Base-by-base conservation (phyloP, 495 filamentous ascomycete species). In the Hyaloscypha hepaticicola region DNA sequence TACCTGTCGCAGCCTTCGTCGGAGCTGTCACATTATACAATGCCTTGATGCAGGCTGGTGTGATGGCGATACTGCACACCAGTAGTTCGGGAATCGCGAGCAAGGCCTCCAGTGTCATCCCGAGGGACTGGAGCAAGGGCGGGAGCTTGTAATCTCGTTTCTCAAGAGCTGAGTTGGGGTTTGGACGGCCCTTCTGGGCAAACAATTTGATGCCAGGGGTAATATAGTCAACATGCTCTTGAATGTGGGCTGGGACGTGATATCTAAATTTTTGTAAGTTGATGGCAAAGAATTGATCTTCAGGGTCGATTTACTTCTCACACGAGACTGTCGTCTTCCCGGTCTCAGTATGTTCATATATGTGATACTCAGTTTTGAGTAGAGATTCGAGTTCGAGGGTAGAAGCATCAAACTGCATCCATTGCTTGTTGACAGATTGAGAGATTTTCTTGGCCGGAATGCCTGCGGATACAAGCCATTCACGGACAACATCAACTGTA, bases 181-280 rank as follows among this genome's bases (percentile, higher is more conserved):
- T 29, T 19, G 22, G n/a, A 31, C 1, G 34, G 21, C 28, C 21
- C 19, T 34, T 59, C 5, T 14, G 24, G 12, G 51, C 25, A 28
- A 59, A 55, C 5, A 82, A 67, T 61, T 79, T 83, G 64, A 88
- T 73, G 3, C 83, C 83, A 0, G 85, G 83, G 0, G 79, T 87
- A 49, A 87, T 81, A 63, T 83, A 87, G 72, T 88, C 85, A 48
- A 88, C 74, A 58, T 88, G 81, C 8, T 70, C 64, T 34, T 75
- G 75, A 24, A 87, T 62, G 24, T 80, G 71, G 11, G 76, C 70
- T 0, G 86, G 85, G 9, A 87, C 72, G 50, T 83, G 79, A 59
- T 87, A 87, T 50, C 60, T 63, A 22, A 26, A 41, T 2, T 21
- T 7, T 5, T 22, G 26, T 24, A 59, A 29, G 25, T 24, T 24